Base-by-base conservation (phyloP, 352 stramenopile species). In the Phytopythium cucurbitacearum region DNA sequence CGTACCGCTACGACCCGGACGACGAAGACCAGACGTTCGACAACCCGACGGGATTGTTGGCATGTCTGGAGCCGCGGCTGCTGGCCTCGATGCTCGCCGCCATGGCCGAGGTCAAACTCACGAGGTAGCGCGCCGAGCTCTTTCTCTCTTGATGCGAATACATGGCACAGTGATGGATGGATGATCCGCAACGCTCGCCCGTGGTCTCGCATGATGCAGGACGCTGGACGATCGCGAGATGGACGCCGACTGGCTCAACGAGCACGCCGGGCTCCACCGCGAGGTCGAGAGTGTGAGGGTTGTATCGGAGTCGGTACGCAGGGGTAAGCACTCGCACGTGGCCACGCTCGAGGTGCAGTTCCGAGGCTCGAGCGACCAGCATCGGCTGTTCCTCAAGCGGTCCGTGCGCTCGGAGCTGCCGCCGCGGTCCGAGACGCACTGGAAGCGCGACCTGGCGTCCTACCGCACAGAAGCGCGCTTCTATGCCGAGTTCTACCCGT, bases 1-100 rank as follows among this genome's bases (percentile, higher is more conserved):
- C 74, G 38, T 91, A 91, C 58, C 43, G 71, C 55, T 91, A 91
- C 62, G 66, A 87, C 48, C 69, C 78, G 40, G 61, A 65, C 16
- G 60, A 50, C 4, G 67, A 76, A 45, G 71, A 70, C 48, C 59
- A 59, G 7, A 73, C 74, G 34, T 89, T 77, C 52, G 79, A 89
- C 68, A 91, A 91, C 49, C 67, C 67, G 28, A 52, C 70, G 34
- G 80, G 80, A 4, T 57, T 91, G 38, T 37, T 91, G 5, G 80
- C 70, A 46, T 76, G 60, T 40, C 51, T 89, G 15, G 62, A 80
- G 32, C 13, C 62, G 3, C 59, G 63, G 16, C 63, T 64, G 15
- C 64, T 80, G 46, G 52, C 69, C 38, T 59, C 51, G 9, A 52
- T 85, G 40, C 40, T 83, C 32, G 56, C 73, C 36, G 70, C 55